phyloP scores from a whole-genome alignment of 169 alveolate genomes.

The Plasmodium malariae region DNA sequence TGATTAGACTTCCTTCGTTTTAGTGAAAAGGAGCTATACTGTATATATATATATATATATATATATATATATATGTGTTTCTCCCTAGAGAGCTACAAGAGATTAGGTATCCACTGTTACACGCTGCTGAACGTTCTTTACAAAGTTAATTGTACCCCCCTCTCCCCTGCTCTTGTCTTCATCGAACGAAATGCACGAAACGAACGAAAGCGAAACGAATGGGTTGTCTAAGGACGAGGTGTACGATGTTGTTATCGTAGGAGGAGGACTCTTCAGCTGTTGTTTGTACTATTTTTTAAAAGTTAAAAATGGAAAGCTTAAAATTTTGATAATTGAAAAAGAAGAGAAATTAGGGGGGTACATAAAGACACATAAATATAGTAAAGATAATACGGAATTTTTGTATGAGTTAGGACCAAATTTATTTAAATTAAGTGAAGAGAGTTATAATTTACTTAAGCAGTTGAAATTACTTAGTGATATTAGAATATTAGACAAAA shows the following conservation, averaged over 20 bases:
- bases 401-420: conserved; percentile 51
- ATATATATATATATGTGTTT: not conserved
- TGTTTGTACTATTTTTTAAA: conserved; percentile 35
- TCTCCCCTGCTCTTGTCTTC: no score
- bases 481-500: conserved; percentile 9
- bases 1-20: no score
- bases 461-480: conserved; percentile 5
- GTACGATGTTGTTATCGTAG: conserved; percentile 39
- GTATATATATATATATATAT: no score
- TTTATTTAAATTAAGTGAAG: conserved; percentile 31
- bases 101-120: no score
- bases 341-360: conserved; percentile 41
- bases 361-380: conserved; percentile 22
- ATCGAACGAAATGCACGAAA: no score
- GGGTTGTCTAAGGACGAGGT: not conserved
- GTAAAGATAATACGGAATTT: not conserved
- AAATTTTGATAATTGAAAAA: conserved; percentile 42
- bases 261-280: conserved; percentile 58
- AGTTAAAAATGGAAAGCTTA: not conserved
- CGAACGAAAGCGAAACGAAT: no score
- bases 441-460: conserved; percentile 29
- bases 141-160: no score
- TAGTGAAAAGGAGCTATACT: no score
- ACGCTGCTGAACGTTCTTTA: no score
- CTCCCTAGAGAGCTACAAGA: no score